A percentile compares a stretch with the other conserved stretches of the same genome.
phyloP scores from a whole-genome alignment of 306 rosid genomes.

The Cyamopsis tetragonoloba region DNA sequence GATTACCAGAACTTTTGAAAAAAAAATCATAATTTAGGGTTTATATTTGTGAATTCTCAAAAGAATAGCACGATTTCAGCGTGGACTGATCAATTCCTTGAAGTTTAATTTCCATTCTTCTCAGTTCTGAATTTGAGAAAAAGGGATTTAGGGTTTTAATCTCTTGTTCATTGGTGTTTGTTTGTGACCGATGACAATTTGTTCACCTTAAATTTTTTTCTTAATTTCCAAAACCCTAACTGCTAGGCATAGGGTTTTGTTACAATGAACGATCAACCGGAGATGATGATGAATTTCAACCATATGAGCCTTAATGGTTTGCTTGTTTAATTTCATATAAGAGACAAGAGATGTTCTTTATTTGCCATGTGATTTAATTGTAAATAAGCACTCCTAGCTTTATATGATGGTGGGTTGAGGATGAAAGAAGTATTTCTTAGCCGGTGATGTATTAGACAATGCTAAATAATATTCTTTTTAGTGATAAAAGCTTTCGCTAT shows the following conservation, averaged over 20 bases:
- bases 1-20: slow-evolving; percentile 20
- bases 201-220: background rate
- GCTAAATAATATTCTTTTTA: background rate
- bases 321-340: too few relatives aligned
- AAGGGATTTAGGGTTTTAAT: slow-evolving; percentile 41
- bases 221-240: background rate
- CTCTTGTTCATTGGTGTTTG: slow-evolving; percentile 21
- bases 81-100: background rate
- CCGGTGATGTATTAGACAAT: background rate
- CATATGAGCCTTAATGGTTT: slow-evolving; percentile 40
- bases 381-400: background rate
- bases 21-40: slow-evolving; percentile 9
- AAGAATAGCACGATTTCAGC: background rate
- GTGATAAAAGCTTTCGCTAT: background rate
- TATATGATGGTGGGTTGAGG: too few relatives aligned
- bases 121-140: background rate
- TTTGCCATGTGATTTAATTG: background rate
- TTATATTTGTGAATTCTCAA: slow-evolving; percentile 23
- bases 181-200: slow-evolving; percentile 18
- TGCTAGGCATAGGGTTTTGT: slow-evolving; percentile 29
- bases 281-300: slow-evolving; percentile 51
- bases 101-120: slow-evolving; percentile 18
- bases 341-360: too few relatives aligned
- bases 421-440: background rate
- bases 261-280: slow-evolving; percentile 48